Conservation (phyloP, 2,329 filamentous ascomycete genomes). For the Colletotrichum sansevieriae region DNA sequence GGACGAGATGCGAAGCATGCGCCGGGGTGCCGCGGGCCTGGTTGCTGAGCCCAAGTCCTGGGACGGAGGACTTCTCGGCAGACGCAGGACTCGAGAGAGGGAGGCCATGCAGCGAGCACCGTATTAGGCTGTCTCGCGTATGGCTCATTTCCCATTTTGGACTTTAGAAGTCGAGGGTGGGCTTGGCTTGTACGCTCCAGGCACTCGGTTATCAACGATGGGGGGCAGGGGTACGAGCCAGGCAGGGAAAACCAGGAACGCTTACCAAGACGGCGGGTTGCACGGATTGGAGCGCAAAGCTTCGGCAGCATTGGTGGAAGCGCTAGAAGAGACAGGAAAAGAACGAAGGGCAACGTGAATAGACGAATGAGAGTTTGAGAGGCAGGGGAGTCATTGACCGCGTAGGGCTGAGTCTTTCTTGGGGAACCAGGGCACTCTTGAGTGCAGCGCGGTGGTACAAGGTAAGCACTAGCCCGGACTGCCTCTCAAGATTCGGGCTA, state of each 20-base stretch:
- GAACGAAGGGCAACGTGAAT: conserved; percentile 4
- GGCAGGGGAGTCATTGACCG: conserved; percentile 23
- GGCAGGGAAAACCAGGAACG: conserved; percentile 3
- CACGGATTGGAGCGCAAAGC: conserved; percentile 28
- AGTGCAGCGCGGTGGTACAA: background rate
- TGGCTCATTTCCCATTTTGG: conserved; percentile 31
- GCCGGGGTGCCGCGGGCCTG: conserved; percentile 13
- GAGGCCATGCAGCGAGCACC: background rate
- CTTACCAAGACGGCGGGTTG: conserved; percentile 34
- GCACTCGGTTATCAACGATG: conserved; percentile 17
- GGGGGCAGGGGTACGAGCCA: background rate
- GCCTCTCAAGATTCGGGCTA: conserved; percentile 5
- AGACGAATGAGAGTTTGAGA: conserved; percentile 22
- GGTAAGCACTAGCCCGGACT: conserved; percentile 39
- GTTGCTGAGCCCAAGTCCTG: background rate
- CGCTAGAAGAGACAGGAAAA: conserved; percentile 32
- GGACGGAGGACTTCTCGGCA: conserved; percentile 16
- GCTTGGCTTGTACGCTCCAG: conserved; percentile 35
- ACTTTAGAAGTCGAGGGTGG: conserved; percentile 18
- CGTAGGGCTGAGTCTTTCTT: conserved; percentile 35
- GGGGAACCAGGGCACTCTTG: background rate
- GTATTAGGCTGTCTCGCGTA: conserved; percentile 25
- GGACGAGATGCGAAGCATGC: conserved; percentile 24
- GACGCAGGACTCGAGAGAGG: conserved; percentile 2
- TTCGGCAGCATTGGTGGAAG: conserved; percentile 15